Conservation (phyloP, 1,284 basidiomycete genomes). For the Sparassis latifolia region DNA sequence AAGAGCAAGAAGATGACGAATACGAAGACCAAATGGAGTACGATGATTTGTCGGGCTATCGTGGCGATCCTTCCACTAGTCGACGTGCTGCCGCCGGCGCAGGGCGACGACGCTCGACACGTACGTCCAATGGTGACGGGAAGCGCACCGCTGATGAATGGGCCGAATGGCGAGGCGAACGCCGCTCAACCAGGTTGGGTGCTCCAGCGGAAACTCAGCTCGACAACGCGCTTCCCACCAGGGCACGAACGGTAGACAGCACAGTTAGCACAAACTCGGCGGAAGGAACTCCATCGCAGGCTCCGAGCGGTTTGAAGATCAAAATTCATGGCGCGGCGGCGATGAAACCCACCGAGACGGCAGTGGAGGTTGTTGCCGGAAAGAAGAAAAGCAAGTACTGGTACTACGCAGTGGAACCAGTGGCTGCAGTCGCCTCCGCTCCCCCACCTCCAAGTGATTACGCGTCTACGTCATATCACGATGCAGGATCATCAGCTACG, state of each 20-base stretch:
- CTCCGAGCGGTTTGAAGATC: conserved; percentile 27
- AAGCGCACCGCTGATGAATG: conserved; percentile 47
- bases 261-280: conserved; percentile 49
- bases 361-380: conserved; percentile 63
- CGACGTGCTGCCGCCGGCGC: conserved; percentile 28
- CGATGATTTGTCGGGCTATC: conserved; percentile 38
- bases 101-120: conserved; percentile 57
- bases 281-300: conserved; percentile 18
- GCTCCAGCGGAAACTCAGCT: conserved; percentile 42
- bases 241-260: conserved; percentile 70
- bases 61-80: conserved; percentile 29
- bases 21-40: conserved; percentile 53
- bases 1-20: conserved; percentile 55
- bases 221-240: conserved; percentile 50
- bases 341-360: conserved; percentile 59
- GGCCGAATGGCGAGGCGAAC: conserved; percentile 63
- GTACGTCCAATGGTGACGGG: conserved; percentile 41
- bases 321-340: conserved; percentile 46
- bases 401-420: conserved; percentile 75
- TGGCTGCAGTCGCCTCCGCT: conserved; percentile 20
- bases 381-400: conserved; percentile 79
- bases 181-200: conserved; percentile 64
- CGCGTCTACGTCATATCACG: conserved; percentile 12
- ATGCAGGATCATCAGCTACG: conserved; percentile 5
- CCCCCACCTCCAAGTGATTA: conserved; percentile 6